phyloP scores from a whole-genome alignment of 75 land plant species.

The Pinus albicaulis region DNA sequence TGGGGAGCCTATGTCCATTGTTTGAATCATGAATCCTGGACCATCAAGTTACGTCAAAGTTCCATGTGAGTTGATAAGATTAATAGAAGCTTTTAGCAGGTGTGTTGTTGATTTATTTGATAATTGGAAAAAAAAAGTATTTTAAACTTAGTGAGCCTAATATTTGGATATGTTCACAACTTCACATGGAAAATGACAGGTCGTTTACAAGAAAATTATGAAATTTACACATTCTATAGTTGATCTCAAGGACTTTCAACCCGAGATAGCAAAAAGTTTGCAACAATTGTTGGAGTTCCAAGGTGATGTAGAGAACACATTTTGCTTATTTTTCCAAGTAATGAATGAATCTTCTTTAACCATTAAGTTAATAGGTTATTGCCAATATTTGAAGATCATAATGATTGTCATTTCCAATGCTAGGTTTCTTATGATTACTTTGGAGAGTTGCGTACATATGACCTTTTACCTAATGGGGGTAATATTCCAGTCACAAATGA shows the following conservation, averaged over 20 bases:
- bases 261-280: constrained; percentile 25
- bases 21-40: no score
- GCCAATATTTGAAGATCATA: not conserved
- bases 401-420: not conserved
- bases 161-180: not conserved
- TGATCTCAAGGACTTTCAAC: constrained; percentile 30
- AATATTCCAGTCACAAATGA: constrained; percentile 36
- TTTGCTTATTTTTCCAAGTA: constrained; percentile 28
- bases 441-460: constrained; percentile 36
- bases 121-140: not conserved
- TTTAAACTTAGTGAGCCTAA: constrained; percentile 1
- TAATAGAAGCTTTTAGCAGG: not conserved
- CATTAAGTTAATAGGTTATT: constrained; percentile 3
- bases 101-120: not conserved
- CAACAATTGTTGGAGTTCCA: constrained; percentile 25
- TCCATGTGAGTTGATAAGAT: not conserved
- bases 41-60: not conserved
- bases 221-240: constrained; percentile 3
- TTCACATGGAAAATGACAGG: constrained; percentile 17
- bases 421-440: constrained; percentile 46
- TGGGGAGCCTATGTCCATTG: no score
- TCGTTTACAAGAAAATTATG: constrained; percentile 39
- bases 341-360: not conserved
- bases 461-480: constrained; percentile 33
- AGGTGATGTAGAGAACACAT: constrained; percentile 30